Evolutionary conservation across 768 basidiomycete genomes (phyloP).

Genomic region (Rhodotorula babjevae): DNA sequence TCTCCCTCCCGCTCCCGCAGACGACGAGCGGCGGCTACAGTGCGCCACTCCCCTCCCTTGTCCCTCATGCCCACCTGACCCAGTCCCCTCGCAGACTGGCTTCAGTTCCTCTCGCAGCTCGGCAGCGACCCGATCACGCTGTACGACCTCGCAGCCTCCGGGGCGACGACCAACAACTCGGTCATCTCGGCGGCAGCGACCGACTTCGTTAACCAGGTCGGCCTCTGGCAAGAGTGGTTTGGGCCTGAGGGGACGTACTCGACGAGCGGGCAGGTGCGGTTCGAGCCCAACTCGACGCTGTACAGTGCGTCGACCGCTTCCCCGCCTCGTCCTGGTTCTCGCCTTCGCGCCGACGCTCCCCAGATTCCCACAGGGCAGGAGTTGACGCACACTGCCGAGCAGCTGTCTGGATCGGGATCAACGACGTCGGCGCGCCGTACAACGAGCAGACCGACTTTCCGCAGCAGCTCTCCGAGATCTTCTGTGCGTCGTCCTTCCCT

Average conservation of each 20-base stretch:
- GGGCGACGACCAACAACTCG: conserved; percentile 3
- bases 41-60: background rate
- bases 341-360: too few relatives aligned
- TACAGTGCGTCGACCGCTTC: conserved; percentile 6
- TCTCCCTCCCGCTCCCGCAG: background rate
- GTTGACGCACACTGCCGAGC: background rate
- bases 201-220: conserved; percentile 9
- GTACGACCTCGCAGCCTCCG: conserved; percentile 20
- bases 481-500: background rate
- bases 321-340: background rate
- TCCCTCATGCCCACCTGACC: background rate
- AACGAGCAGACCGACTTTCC: background rate
- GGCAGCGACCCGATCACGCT: background rate
- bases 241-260: background rate
- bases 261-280: background rate
- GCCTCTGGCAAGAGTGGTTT: conserved; percentile 1
- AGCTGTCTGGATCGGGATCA: conserved; percentile 32
- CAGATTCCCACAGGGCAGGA: too few relatives aligned
- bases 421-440: conserved; percentile 22
- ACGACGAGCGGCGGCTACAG: conserved; percentile 18
- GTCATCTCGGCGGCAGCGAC: background rate
- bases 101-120: conserved; percentile 8
- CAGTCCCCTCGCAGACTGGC: conserved; percentile 12
- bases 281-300: conserved; percentile 1
- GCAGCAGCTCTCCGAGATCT: background rate